Evolutionary conservation across 2,329 filamentous ascomycete species (phyloP).

Genomic region (Pleomassaria siparia): DNA sequence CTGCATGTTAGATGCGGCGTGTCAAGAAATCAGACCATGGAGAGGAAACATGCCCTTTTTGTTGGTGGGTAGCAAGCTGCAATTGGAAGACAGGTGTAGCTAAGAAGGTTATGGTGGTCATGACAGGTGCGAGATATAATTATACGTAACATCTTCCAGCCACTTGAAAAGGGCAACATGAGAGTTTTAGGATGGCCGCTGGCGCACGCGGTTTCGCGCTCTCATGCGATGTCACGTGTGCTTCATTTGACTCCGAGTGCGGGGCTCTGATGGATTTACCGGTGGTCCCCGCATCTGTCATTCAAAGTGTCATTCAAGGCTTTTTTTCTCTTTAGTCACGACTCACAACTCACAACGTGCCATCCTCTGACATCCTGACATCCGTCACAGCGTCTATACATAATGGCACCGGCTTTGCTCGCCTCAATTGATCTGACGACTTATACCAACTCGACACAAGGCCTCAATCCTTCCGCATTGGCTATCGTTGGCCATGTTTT

Average conservation of each 20-base stretch:
- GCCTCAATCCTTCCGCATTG: constrained; percentile 54
- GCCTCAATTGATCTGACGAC: constrained; percentile 51
- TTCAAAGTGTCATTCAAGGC: too few species aligned
- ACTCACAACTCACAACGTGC: not conserved
- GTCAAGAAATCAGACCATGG: too few species aligned
- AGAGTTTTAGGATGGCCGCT: not conserved
- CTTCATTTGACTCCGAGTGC: not conserved
- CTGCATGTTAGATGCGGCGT: too few species aligned
- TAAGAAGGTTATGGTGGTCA: too few species aligned
- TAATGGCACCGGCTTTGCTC: constrained; percentile 50
- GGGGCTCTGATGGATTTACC: not conserved
- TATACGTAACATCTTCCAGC: too few species aligned
- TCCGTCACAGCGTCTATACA: constrained; percentile 9
- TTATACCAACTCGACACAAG: constrained; percentile 49
- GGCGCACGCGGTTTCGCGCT: not conserved
- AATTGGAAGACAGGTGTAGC: too few species aligned
- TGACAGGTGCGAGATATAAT: too few species aligned
- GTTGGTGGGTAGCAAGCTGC: too few species aligned
- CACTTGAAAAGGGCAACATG: not conserved
- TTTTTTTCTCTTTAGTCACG: constrained; percentile 1
- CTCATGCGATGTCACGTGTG: constrained; percentile 1
- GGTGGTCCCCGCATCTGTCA: not conserved
- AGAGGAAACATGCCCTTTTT: too few species aligned
- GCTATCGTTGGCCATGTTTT: constrained; percentile 62
- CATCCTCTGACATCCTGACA: not conserved